Evolutionary conservation across 2,329 filamentous ascomycete genomes (phyloP), one percentile per base, ranked within the genome.

Genomic region (Diaporthe velutina): DNA sequence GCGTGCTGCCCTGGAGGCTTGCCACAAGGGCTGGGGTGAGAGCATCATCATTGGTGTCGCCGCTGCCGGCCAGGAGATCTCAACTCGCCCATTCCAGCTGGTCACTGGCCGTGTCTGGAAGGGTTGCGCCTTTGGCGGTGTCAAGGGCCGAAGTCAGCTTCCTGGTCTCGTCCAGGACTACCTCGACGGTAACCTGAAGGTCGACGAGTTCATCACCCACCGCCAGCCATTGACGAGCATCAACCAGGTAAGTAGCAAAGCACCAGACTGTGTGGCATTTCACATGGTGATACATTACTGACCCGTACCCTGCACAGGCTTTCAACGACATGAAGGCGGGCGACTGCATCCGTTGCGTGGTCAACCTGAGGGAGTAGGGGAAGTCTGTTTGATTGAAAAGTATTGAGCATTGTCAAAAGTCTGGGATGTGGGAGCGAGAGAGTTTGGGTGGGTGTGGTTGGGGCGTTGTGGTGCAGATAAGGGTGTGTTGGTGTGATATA

Each of bases 201-300:
- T 98, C 61, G 96, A 98, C 83, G 97, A 99, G 88, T 98, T 98
- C 88, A 98, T 99, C 87, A 99, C 97, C 45, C 97, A 99, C 88
- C 92, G 96, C 80, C 95, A 98, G 88, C 90, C 90, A 4, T 88
- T 99, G 64, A 86, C 87, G 74, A 91, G 94, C 81, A 98, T 99
- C 85, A 98, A 98, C 89, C 87, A 90, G 61, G 61, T 67, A 52
- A 38, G 45, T 67, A 19, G 17, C 12, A 5, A 1, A 38, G 28
- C 22, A n/a, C 22, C 25, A 17, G 19, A 9, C 61, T 48, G 6
- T 25, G 30, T 4, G 12, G 5, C 10, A 12, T 28, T 17, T 12
- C 6, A 5, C 1, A 6, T 64, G 7, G 28, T 50, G 61, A n/a
- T 7, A 48, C 7, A 35, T 25, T n/a, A 67, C 61, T 67, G 12